These are phyloP conservation scores for Amanita pseudoporphyria DNA, from an alignment of 768 basidiomycete genomes.

Conservation along the genomic window DNA sequence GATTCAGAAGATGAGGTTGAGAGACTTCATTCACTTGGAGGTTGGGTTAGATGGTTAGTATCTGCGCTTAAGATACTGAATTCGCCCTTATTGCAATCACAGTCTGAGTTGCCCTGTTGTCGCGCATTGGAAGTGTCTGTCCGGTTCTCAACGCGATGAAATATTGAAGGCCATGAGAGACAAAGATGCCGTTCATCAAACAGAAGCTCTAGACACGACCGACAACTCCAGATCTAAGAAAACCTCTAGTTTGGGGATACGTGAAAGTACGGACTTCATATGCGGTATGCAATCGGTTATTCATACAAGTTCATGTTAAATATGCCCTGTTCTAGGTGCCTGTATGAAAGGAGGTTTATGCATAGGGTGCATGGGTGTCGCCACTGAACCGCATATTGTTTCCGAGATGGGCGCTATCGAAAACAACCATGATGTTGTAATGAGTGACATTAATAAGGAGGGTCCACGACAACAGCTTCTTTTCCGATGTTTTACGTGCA, in stretches of 20 bases:
- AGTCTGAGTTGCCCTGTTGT: constrained; percentile 73
- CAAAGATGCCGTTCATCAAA: constrained; percentile 34
- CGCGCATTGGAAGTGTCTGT: constrained; percentile 71
- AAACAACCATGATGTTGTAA: constrained; percentile 12
- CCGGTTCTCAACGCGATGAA: constrained; percentile 56
- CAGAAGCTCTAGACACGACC: constrained; percentile 16
- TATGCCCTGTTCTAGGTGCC: constrained; percentile 22
- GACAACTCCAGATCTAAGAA: constrained; percentile 27
- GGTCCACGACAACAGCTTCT: constrained; percentile 34
- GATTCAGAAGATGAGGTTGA: constrained; percentile 46
- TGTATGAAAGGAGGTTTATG: constrained; percentile 75
- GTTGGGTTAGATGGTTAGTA: constrained; percentile 78
- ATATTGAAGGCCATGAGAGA: constrained; percentile 57
- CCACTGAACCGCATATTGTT: constrained; percentile 34
- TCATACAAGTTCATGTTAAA: not conserved
- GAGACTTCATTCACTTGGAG: constrained; percentile 44
- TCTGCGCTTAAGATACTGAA: not conserved
- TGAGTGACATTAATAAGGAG: constrained; percentile 21
- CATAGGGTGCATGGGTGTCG: constrained; percentile 60
- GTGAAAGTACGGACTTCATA: constrained; percentile 70
- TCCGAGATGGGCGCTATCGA: constrained; percentile 1
- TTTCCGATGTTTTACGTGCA: constrained; percentile 80
- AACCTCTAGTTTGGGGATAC: constrained; percentile 33
- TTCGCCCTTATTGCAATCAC: constrained; percentile 14
- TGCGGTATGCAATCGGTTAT: constrained; percentile 33